phyloP scores from a whole-genome alignment of 2,329 filamentous ascomycete genomes.

The Alternaria dauci region DNA sequence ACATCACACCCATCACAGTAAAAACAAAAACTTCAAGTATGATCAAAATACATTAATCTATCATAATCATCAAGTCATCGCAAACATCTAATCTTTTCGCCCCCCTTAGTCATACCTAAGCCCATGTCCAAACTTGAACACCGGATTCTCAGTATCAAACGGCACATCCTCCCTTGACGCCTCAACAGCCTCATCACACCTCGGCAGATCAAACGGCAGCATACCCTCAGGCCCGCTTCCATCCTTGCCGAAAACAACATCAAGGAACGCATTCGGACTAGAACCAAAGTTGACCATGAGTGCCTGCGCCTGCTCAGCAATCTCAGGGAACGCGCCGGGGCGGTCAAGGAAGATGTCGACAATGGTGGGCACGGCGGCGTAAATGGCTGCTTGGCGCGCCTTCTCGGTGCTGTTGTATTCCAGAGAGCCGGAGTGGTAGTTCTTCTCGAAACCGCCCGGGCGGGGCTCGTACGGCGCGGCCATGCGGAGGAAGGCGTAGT shows the following conservation, averaged over 20 bases:
- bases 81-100: too few relatives aligned
- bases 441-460: constrained; percentile 53
- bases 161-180: constrained; percentile 47
- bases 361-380: constrained; percentile 51
- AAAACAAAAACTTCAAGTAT: neutral
- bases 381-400: constrained; percentile 52
- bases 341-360: constrained; percentile 58
- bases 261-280: constrained; percentile 54
- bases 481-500: constrained; percentile 54
- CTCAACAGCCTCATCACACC: constrained; percentile 56
- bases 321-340: constrained; percentile 55
- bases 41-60: constrained; percentile 2
- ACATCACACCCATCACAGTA: neutral
- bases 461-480: constrained; percentile 53
- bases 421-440: constrained; percentile 53
- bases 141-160: constrained; percentile 50
- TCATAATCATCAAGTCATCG: neutral
- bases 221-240: constrained; percentile 52
- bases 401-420: constrained; percentile 54
- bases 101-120: constrained; percentile 37
- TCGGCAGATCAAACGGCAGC: constrained; percentile 59
- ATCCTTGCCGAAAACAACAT: constrained; percentile 53
- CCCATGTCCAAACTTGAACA: constrained; percentile 48
- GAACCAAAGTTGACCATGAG: constrained; percentile 55
- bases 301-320: constrained; percentile 51